Evolutionary conservation across 164 flowering plant genomes (phyloP), one percentile per base, ranked within the genome.

Genomic region (Brasenia schreberi): DNA sequence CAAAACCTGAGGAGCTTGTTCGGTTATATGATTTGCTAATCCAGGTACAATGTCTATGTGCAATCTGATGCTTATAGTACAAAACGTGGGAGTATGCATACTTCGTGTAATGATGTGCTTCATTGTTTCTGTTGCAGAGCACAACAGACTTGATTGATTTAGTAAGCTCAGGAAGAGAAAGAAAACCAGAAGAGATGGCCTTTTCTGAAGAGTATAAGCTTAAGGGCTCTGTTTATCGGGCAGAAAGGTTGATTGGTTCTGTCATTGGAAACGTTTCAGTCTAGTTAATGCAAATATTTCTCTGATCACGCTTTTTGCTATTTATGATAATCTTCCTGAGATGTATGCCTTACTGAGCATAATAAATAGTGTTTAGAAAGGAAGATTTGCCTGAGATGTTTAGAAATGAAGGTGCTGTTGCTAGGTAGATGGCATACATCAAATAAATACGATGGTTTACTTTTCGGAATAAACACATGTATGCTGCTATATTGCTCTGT

Each of bases 1-100:
- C 96, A 27, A 92, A 85, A 74, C 96, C 97, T 66, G 99, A 95
- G 72, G 99, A 92, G 76, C 94, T 92, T 77, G 97, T 92, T 73
- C 89, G 97, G 65, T 77, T 95, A 60, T 95, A 84, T 78, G 97
- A 95, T 82, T 94, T 89, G 67, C 77, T 95, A 66, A 79, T 90
- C 69, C 97, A 89, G 94, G 99, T 92, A 66, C 68, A 19, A 2
- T 6, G 23, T 43, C 23, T 45, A 45, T 45, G 53, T 45, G 11
- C 53, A 7, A 45, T 45, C 53, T 7, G 53, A 7, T 45, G 53
- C 5, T 4, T 45, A 12, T 45, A 1, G 53, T 45, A 45, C 14
- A 12, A 45, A 45, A 7, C 27, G 27, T 23, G 27, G 27, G 27
- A 23, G 14, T 45, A 7, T 45, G 4, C 53, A 7, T 12, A 4